Base-by-base conservation (phyloP, 2,329 filamentous ascomycete genomes). In the Fusarium avenaceum region DNA sequence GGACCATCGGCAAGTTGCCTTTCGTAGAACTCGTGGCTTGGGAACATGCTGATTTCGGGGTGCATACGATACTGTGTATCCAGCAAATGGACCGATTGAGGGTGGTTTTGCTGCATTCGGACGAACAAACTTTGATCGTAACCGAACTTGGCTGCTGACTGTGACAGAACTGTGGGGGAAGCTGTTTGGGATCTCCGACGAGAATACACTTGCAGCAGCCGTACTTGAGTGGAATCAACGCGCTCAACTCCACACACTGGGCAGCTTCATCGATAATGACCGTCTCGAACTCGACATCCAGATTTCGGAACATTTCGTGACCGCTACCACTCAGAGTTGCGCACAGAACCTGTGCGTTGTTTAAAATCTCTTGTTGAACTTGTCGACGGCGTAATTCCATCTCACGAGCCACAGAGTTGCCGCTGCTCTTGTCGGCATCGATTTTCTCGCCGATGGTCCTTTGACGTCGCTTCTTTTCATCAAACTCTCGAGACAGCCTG, bases 1-100 rank as follows among this genome's bases (percentile, higher is more conserved):
- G 86, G 87, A 24, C 96, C 96, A 78, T 99, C 94, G 67, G 94
- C 84, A 13, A 99, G 87, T 67, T 89, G 88, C 28, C 92, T 89
- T 76, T 98, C 93, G 80, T 99, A 99, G 81, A 99, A 99, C 51
- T 94, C 91, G 71, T 86, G 83, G 78, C 94, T 97, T 2, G 96
- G 96, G 78, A 97, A 99, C 52, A 84, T 79, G 78, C 94, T 97
- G 77, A 99, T 99, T 71, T 96, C 93, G 0, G 96, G 96, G 80
- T 99, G 96, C 96, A 99, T 99, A 80, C 96, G 96, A 78, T 99
- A 99, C 76, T 99, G 96, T 57, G 92, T 96, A 76, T 98, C 95
- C n/a, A 99, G 88, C 26, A 99, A 85, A 81, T 99, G 95, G 17
- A 99, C 90, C 69, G 96, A 91, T 32, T 92, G 84, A 1, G 93